phyloP scores from a whole-genome alignment of 805 yeast genomes.

The Starmerella floris region DNA sequence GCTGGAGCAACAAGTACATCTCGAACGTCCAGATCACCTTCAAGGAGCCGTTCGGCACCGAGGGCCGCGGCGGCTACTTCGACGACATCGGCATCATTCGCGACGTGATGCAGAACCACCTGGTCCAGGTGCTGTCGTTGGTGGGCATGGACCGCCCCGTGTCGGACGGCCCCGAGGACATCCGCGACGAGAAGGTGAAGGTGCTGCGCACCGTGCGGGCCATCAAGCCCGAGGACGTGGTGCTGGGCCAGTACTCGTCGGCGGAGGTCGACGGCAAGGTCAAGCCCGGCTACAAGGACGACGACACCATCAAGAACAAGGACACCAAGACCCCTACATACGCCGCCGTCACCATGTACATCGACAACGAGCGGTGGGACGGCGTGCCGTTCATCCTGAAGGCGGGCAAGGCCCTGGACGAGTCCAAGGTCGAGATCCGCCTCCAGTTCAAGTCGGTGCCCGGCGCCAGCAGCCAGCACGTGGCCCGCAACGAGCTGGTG shows the following conservation, averaged over 20 bases:
- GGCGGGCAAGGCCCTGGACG: conserved; percentile 96
- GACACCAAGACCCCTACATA: conserved; percentile 82
- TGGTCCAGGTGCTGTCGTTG: conserved; percentile 80
- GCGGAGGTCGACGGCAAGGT: conserved; percentile 58
- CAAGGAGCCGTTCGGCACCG: conserved; percentile 98
- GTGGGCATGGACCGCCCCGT: conserved; percentile 93
- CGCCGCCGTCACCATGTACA: conserved; percentile 69
- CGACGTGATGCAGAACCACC: conserved; percentile 96
- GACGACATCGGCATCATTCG: conserved; percentile 90
- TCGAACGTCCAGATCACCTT: conserved; percentile 75
- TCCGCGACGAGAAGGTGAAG: conserved; percentile 92
- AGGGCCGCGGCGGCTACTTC: conserved; percentile 97
- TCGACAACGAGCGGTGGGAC: conserved; percentile 92
- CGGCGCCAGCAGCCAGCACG: conserved; percentile 36
- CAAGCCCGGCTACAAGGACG: conserved; percentile 86
- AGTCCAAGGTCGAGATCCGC: conserved; percentile 88
- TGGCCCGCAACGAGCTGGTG: conserved; percentile 85
- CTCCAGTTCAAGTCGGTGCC: conserved; percentile 82
- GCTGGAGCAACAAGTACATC: conserved; percentile 75
- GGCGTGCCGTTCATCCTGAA: conserved; percentile 93
- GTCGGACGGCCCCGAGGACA: conserved; percentile 79
- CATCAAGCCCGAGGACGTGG: conserved; percentile 49
- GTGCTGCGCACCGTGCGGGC: conserved; percentile 70
- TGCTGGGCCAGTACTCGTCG: conserved; percentile 77
- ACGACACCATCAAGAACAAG: conserved; percentile 62